Conservation (phyloP, 192 early-diverging fungal genomes). For the Rhizophagus prolifer region DNA sequence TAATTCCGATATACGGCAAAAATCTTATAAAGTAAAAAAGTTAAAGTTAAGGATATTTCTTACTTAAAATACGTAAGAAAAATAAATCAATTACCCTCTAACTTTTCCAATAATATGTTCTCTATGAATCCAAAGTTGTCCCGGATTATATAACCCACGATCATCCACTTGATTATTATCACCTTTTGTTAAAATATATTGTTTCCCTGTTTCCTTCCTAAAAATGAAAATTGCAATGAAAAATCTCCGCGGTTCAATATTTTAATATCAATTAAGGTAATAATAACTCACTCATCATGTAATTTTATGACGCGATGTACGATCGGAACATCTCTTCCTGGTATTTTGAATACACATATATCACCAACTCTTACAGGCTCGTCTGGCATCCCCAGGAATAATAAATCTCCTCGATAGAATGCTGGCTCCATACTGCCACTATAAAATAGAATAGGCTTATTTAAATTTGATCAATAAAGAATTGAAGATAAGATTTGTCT, state of each 20-base stretch:
- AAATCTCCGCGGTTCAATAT: background rate
- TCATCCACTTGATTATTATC: constrained; percentile 94
- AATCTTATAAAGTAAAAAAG: constrained; percentile 46
- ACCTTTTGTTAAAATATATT: constrained; percentile 93
- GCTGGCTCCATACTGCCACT: constrained; percentile 98
- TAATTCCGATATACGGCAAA: constrained; percentile 92
- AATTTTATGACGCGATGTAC: constrained; percentile 94
- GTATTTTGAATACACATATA: constrained; percentile 91
- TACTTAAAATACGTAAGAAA: background rate
- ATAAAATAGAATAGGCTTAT: background rate
- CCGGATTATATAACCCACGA: constrained; percentile 80
- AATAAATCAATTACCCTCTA: constrained; percentile 50
- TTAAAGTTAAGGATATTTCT: background rate
- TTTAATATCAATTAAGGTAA: background rate
- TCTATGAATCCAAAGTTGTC: constrained; percentile 89
- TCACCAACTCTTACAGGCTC: constrained; percentile 84
- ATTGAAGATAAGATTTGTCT: background rate
- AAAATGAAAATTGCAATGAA: background rate
- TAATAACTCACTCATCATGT: constrained; percentile 69
- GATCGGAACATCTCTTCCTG: constrained; percentile 88
- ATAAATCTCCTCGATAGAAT: constrained; percentile 89
- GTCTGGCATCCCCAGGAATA: constrained; percentile 77
- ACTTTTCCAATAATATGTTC: constrained; percentile 92
- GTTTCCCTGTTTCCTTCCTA: constrained; percentile 65
- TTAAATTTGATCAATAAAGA: background rate